Evolutionary conservation across 257 asterid genomes (phyloP).

Genomic region (Coffea canephora): DNA sequence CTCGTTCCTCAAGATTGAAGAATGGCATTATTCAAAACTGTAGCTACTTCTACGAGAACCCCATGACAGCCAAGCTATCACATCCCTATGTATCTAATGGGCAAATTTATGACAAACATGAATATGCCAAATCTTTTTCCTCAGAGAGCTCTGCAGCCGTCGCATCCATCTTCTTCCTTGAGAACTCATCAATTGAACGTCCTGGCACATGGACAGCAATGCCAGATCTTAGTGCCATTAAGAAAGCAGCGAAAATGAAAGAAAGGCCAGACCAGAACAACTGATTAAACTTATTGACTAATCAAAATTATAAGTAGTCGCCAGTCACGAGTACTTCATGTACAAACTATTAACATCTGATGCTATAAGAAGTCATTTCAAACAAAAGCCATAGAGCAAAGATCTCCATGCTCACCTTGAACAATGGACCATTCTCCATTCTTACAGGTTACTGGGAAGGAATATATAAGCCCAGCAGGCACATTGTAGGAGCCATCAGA

Average conservation of each 20-base stretch:
- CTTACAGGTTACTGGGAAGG: constrained; percentile 93
- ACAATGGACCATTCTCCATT: constrained; percentile 93
- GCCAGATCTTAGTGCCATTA: not conserved
- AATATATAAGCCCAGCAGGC: constrained; percentile 82
- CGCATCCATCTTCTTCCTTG: constrained; percentile 76
- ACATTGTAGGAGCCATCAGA: constrained; percentile 93
- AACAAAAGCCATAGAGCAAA: not conserved
- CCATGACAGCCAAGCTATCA: constrained; percentile 2
- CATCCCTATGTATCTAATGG: not conserved
- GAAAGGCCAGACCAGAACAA: too few species aligned
- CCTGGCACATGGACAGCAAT: constrained; percentile 37
- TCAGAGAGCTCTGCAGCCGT: constrained; percentile 82
- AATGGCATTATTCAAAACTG: constrained; percentile 39
- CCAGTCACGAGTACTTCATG: not conserved
- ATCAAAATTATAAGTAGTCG: not conserved
- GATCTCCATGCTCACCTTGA: constrained; percentile 55
- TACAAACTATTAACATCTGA: not conserved
- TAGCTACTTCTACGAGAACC: constrained; percentile 22
- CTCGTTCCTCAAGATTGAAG: constrained; percentile 24
- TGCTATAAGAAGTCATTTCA: not conserved
- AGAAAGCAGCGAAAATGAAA: not conserved
- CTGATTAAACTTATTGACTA: too few species aligned
- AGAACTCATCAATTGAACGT: constrained; percentile 71
- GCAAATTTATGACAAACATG: constrained; percentile 57
- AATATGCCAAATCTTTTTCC: constrained; percentile 87